Percentiles rank a stretch among this genome's conserved stretches.
These are phyloP conservation scores for Cordyceps farinosa DNA, from an alignment of 2,329 filamentous ascomycete species.

Conservation along the genomic window DNA sequence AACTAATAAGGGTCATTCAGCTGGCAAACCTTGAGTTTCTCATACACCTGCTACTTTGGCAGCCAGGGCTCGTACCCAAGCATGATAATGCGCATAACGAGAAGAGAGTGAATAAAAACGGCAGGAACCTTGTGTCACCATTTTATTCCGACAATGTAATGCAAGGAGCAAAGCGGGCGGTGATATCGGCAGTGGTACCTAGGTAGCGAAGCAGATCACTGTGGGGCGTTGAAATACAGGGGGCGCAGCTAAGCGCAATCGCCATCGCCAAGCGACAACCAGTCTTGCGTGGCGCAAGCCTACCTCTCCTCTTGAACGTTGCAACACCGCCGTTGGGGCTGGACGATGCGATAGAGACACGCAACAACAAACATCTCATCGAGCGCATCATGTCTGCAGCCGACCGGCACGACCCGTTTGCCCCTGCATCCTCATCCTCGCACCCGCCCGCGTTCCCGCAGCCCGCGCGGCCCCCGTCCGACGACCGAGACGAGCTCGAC, in stretches of 20 bases:
- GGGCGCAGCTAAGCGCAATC: background rate
- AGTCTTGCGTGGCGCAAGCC: slow-evolving; percentile 9
- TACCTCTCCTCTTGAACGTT: background rate
- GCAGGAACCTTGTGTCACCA: no score
- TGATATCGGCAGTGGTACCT: background rate
- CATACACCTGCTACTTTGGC: no score
- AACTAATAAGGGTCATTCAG: no score
- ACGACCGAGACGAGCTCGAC: slow-evolving; percentile 47
- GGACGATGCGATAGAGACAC: slow-evolving; percentile 34
- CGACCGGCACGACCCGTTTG: slow-evolving; percentile 32
- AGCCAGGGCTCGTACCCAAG: no score
- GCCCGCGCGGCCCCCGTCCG: slow-evolving; percentile 28
- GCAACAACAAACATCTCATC: background rate
- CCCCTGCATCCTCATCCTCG: slow-evolving; percentile 35
- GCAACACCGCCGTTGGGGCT: slow-evolving; percentile 19
- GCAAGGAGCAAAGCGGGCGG: background rate
- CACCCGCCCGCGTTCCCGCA: slow-evolving; percentile 26
- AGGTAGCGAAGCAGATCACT: background rate
- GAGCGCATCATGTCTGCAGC: slow-evolving; percentile 40
- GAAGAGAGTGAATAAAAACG: no score
- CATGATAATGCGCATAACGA: no score
- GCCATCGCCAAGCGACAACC: slow-evolving; percentile 8
- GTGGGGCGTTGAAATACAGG: background rate
- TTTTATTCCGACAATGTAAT: background rate
- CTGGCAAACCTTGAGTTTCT: no score